phyloP scores from a whole-genome alignment of 129 eudicot genomes.

The Artemisia annua region DNA sequence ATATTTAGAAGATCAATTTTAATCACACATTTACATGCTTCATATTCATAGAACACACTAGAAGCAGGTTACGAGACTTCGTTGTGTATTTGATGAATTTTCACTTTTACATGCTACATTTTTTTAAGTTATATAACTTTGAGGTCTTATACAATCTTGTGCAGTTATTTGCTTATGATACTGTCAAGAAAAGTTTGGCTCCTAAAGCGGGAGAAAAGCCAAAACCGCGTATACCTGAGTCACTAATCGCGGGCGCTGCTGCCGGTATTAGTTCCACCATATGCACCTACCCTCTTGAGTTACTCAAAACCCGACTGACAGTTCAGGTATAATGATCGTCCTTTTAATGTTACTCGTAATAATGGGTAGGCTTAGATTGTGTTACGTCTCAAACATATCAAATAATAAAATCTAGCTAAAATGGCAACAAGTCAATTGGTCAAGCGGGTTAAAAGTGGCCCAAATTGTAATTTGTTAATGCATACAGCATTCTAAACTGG shows the following conservation, averaged over 20 bases:
- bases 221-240: conserved; percentile 63
- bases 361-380: not conserved
- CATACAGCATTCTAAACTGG: not conserved
- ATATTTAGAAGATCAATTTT: not conserved
- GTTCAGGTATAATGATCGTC: conserved; percentile 55
- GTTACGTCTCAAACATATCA: not conserved
- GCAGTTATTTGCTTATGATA: conserved; percentile 81
- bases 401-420: not conserved
- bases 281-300: conserved; percentile 84
- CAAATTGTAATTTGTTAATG: not conserved
- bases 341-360: not conserved
- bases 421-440: not conserved
- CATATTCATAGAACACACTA: not conserved
- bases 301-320: conserved; percentile 86
- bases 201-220: conserved; percentile 72
- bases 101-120: not conserved
- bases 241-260: conserved; percentile 78
- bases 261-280: conserved; percentile 94
- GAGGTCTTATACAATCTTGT: conserved; percentile 22
- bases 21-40: not conserved
- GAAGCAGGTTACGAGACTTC: conserved; percentile 3
- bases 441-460: not conserved
- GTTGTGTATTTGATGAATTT: not conserved
- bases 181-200: conserved; percentile 69
- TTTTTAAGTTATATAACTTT: not conserved